Conservation (phyloP, 352 stramenopile genomes). For the Blastocystis hominis region DNA sequence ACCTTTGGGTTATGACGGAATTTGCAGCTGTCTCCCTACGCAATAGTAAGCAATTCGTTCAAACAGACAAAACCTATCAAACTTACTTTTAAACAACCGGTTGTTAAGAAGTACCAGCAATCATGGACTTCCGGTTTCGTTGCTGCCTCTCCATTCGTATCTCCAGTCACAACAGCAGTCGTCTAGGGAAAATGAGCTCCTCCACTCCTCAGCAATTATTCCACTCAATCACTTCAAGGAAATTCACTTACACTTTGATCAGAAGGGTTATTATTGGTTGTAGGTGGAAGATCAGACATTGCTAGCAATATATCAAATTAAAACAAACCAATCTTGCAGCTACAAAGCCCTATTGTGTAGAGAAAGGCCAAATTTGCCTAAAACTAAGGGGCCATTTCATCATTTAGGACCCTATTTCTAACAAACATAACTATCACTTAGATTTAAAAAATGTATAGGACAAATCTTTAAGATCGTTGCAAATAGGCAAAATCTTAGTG, state of each 20-base stretch:
- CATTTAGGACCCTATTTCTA: neutral
- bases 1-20: slow-evolving; percentile 36
- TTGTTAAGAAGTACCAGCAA: slow-evolving; percentile 43
- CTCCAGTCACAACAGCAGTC: neutral
- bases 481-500: neutral
- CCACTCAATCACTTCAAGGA: neutral
- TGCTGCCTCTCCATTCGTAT: neutral
- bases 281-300: neutral
- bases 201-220: too few species aligned
- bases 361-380: neutral
- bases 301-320: neutral
- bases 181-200: too few species aligned
- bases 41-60: neutral
- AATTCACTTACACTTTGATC: neutral
- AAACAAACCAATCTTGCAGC: neutral
- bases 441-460: neutral
- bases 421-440: neutral
- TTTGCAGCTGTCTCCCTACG: slow-evolving; percentile 17
- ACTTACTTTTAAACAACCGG: slow-evolving; percentile 34
- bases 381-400: neutral
- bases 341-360: neutral
- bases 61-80: neutral
- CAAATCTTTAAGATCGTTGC: neutral
- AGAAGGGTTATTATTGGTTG: neutral
- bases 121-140: neutral